Conservation (phyloP, 306 rosid species). For the Ormosia semicastrata region DNA sequence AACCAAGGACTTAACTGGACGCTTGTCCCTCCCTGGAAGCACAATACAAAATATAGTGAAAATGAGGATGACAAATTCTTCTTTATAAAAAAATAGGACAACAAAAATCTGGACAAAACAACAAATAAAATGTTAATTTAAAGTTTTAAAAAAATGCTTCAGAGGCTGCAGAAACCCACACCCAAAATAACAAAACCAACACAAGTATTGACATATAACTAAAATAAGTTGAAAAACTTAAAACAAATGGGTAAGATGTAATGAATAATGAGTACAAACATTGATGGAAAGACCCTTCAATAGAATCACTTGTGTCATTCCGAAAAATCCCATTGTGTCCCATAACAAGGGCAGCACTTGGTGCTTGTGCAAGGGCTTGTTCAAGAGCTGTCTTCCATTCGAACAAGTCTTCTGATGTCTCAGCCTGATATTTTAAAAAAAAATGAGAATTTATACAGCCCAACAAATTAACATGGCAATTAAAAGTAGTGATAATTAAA, state of each 20-base stretch:
- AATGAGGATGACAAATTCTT: neutral
- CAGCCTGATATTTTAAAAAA: conserved; percentile 63
- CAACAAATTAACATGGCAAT: neutral
- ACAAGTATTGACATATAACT: neutral
- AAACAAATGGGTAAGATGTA: conserved; percentile 21
- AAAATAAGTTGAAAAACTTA: conserved; percentile 20
- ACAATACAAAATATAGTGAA: conserved; percentile 13
- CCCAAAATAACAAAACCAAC: neutral
- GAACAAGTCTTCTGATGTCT: conserved; percentile 87
- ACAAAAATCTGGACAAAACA: neutral
- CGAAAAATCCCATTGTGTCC: conserved; percentile 96
- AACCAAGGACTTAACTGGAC: conserved; percentile 91
- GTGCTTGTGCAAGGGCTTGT: conserved; percentile 97
- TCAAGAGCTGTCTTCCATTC: conserved; percentile 99
- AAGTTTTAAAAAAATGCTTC: neutral
- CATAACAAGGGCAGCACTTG: conserved; percentile 98
- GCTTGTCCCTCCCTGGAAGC: conserved; percentile 85
- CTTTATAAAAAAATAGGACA: neutral
- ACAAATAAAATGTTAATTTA: neutral
- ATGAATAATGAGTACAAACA: conserved; percentile 50
- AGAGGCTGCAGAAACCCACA: conserved; percentile 1
- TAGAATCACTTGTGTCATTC: conserved; percentile 73
- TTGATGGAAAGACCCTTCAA: conserved; percentile 94
- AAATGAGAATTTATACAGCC: neutral
- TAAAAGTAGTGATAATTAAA: neutral